phyloP scores from a whole-genome alignment of 1,284 basidiomycete species.

The Boletus mariae region DNA sequence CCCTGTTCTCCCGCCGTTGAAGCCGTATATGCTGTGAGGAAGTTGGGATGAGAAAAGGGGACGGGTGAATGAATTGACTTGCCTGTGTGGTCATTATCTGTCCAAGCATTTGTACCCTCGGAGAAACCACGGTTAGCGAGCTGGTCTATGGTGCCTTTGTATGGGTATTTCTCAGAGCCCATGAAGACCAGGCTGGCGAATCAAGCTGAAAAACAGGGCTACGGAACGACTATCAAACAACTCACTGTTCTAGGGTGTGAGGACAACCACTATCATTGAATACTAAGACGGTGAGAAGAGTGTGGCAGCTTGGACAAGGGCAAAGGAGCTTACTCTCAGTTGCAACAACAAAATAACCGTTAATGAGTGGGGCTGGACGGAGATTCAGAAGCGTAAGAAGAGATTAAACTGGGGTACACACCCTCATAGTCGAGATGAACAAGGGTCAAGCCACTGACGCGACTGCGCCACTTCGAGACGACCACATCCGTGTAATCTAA shows the following conservation, averaged over 20 bases:
- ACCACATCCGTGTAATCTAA: conserved; percentile 73
- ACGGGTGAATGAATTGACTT: not conserved
- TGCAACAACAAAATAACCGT: conserved; percentile 89
- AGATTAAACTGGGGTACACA: conserved; percentile 25
- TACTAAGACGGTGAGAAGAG: conserved; percentile 44
- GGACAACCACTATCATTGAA: conserved; percentile 93
- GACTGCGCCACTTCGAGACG: conserved; percentile 83
- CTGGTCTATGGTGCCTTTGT: conserved; percentile 96
- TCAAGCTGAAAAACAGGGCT: conserved; percentile 7
- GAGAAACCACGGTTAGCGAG: conserved; percentile 97
- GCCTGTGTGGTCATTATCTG: conserved; percentile 78
- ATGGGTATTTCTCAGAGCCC: conserved; percentile 92
- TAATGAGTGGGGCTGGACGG: conserved; percentile 75
- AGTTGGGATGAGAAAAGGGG: not conserved
- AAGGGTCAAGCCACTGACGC: conserved; percentile 72
- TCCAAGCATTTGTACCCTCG: conserved; percentile 87
- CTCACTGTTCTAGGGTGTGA: conserved; percentile 90
- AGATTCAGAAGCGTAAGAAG: conserved; percentile 8
- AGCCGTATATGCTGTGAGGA: conserved; percentile 76
- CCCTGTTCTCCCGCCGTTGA: conserved; percentile 97
- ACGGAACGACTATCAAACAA: conserved; percentile 8
- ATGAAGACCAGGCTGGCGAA: conserved; percentile 79
- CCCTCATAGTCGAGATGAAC: conserved; percentile 84
- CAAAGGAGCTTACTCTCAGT: conserved; percentile 74
- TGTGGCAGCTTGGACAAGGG: not conserved